phyloP scores from a whole-genome alignment of 495 filamentous ascomycete genomes.

The Hypoxylon fuscum region DNA sequence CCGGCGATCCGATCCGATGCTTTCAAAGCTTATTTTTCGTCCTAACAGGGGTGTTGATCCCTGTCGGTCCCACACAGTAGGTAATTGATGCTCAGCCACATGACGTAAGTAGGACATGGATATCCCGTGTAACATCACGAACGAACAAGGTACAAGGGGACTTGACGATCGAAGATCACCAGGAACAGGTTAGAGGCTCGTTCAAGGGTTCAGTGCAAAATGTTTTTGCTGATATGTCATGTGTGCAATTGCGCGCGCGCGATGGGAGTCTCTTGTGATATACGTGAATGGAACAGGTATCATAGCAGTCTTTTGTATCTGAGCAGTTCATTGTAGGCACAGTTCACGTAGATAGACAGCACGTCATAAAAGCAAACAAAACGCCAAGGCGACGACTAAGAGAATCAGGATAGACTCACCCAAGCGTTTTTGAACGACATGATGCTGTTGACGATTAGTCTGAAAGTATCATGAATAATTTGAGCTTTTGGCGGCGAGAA shows the following conservation, averaged over 20 bases:
- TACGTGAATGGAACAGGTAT: too few species aligned
- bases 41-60: background rate
- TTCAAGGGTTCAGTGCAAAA: conserved; percentile 1
- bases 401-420: too few species aligned
- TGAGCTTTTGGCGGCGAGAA: too few species aligned
- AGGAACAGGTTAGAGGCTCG: conserved; percentile 19
- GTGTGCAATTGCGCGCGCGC: background rate
- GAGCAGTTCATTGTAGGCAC: too few species aligned
- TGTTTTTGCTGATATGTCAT: background rate
- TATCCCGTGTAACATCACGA: conserved; percentile 11
- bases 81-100: background rate
- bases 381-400: too few species aligned
- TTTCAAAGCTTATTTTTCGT: conserved; percentile 16
- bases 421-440: too few species aligned
- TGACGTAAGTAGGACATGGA: conserved; percentile 30
- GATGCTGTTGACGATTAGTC: too few species aligned
- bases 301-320: too few species aligned
- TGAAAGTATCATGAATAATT: too few species aligned
- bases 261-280: too few species aligned
- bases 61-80: conserved; percentile 1
- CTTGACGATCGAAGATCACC: conserved; percentile 21
- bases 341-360: too few species aligned
- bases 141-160: conserved; percentile 13
- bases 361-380: too few species aligned
- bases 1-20: conserved; percentile 18